Base-by-base conservation (phyloP, 2,329 filamentous ascomycete genomes). In the Rhexocercosporidium sp. region DNA sequence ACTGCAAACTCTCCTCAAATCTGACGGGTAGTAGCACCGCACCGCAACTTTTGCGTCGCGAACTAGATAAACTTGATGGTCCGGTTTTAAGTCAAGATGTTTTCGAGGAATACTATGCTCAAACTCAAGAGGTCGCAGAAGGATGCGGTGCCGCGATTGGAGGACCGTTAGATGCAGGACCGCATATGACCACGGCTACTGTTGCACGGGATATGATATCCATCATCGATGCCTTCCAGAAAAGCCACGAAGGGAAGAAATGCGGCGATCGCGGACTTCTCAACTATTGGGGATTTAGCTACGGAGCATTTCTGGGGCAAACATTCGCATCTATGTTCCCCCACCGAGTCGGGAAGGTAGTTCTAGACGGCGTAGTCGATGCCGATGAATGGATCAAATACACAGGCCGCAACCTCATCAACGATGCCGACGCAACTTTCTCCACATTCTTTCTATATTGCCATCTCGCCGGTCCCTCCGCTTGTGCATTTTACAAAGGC, bases 271-370 rank as follows among this genome's bases (percentile, higher is more conserved):
- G 49, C 29, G 29, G 25, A n/a, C n/a, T 56, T 11, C 46, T 68
- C 29, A 81, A 82, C 70, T 85, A 84, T 70, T 80, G 82, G 75
- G 83, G 84, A 0, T 79, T 85, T 56, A 85, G 82, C 4, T 86
- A 86, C 66, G 81, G 81, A 1, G 81, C 80, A 1, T 71, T 80
- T 9, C 73, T 83, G 5, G 81, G 81, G 1, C 79, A 80, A 59
- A 81, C 78, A 0, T 82, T 83, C 63, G 80, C 81, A 11, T 79
- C 79, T 0, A 78, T 82, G 77, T 81, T 78, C 66, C 81, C 81
- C 1, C 74, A 75, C 2, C 74, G 78, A 29, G 75, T 84, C 16
- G 81, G 79, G 0, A 78, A 81, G 11, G 68, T 84, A 25, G 74
- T 82, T 18, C 39, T 72, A 1, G 73, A 75, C 62, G 73, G 71